These are phyloP conservation scores for Serpula lacrymans DNA, from an alignment of 768 basidiomycete genomes.

Conservation along the genomic window DNA sequence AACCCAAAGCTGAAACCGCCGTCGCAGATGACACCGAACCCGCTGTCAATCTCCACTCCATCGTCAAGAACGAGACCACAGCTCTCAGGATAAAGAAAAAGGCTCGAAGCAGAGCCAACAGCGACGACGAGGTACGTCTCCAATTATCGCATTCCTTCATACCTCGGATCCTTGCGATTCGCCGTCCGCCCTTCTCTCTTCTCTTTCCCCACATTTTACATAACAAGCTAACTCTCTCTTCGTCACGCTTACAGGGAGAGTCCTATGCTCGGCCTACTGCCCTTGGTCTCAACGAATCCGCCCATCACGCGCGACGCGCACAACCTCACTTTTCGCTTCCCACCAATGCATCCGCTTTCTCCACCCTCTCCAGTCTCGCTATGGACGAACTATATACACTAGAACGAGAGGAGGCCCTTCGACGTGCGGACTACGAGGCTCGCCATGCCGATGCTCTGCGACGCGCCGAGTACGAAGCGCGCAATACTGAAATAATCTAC, in stretches of 20 bases:
- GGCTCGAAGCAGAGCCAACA: conserved; percentile 73
- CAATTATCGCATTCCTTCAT: not conserved
- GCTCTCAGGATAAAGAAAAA: conserved; percentile 62
- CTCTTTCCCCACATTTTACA: conserved; percentile 20
- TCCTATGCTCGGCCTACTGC: conserved; percentile 58
- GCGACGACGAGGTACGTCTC: conserved; percentile 79
- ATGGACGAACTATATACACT: conserved; percentile 89
- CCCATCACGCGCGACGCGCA: conserved; percentile 25
- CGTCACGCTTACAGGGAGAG: conserved; percentile 36
- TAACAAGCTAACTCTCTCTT: conserved; percentile 17
- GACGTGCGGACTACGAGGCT: conserved; percentile 85
- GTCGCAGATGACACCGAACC: conserved; percentile 24
- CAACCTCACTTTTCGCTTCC: conserved; percentile 22
- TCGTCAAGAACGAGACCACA: conserved; percentile 15
- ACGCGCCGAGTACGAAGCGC: conserved; percentile 58
- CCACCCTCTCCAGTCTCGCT: conserved; percentile 70
- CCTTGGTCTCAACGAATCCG: conserved; percentile 41
- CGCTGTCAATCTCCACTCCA: conserved; percentile 20
- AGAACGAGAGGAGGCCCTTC: conserved; percentile 78
- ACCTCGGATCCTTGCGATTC: conserved; percentile 2
- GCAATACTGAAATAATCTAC: conserved; percentile 44
- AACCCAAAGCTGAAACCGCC: conserved; percentile 24
- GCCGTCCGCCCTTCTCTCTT: conserved; percentile 14
- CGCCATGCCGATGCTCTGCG: conserved; percentile 67
- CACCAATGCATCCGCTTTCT: conserved; percentile 49